Evolutionary conservation across 768 basidiomycete species (phyloP).

Genomic region (Suillus decipiens): DNA sequence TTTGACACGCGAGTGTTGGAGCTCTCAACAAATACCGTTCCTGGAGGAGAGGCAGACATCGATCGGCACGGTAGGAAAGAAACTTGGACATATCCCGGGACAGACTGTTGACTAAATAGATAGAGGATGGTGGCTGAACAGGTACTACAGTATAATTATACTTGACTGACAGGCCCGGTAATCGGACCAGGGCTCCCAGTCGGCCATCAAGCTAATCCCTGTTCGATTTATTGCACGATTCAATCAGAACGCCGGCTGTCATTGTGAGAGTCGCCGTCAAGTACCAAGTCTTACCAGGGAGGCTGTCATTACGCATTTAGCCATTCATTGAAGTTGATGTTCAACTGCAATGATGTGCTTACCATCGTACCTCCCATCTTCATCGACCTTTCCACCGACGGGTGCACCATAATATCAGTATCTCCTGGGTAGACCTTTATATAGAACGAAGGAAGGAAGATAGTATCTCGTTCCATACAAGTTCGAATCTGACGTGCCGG

Average conservation of each 20-base stretch:
- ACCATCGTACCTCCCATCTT: not conserved
- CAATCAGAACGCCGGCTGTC: not conserved
- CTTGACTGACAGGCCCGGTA: not conserved
- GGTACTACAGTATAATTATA: not conserved
- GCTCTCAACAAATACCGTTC: not conserved
- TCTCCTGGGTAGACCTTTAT: not conserved
- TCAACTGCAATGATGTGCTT: not conserved
- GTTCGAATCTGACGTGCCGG: not conserved
- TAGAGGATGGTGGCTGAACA: not conserved
- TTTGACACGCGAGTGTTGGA: not conserved
- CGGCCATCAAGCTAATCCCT: not conserved
- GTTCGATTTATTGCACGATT: not conserved
- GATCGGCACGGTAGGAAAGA: not conserved
- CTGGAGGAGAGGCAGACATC: not conserved
- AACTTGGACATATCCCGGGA: not conserved
- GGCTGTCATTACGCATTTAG: not conserved
- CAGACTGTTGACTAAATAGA: not conserved
- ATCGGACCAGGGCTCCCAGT: not conserved
- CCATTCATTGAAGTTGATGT: not conserved
- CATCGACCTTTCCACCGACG: not conserved
- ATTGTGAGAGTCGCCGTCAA: not conserved
- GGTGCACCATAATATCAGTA: not conserved
- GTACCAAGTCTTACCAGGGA: not conserved
- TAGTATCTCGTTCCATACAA: slow-evolving; percentile 36
- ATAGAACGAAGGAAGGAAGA: not conserved